Base-by-base conservation (phyloP, 2,329 filamentous ascomycete species). In the Trichophaea hybrida region DNA sequence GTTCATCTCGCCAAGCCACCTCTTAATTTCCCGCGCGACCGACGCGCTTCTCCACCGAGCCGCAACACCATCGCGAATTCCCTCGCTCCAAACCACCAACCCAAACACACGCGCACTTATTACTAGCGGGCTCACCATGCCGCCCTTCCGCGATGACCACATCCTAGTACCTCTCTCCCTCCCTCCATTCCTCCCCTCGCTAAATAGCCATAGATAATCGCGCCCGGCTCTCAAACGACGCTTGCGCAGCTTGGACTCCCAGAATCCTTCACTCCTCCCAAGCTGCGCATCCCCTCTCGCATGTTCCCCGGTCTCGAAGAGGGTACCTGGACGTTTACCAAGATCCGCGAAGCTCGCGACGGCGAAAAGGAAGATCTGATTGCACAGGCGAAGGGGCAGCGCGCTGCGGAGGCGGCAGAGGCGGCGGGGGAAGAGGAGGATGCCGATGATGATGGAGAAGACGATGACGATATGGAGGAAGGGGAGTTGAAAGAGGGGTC, bases 201-300 rank as follows among this genome's bases (percentile, higher is more conserved):
- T 61, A 33, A 15, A 53, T 2, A 17, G 34, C 50, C 32, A 38
- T 62, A 77, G 75, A 76, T 90, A 71, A 83, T 90, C 74, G 85
- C 84, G 72, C 85, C 86, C 37, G 90, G 90, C 70, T 95, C 89
- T 72, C 84, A 86, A 74, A 91, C 84, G 65, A 95, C 89, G 61
- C 82, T 94, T 75, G 90, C 89, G 66, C 89, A 95, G 78, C 80
- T 95, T 44, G 90, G 90, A 55, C 85, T 93, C 68, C 84, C 83
- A 68, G 90, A 96, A 75, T 83, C 81, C n/a, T 84, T 97, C 72
- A 94, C 90, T 38, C 90, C 89, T 48, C 88, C 93, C n/a, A 80
- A 83, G 63, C 81, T 87, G 72, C 86, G 89, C 67, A 80, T 97
- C 66, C 83, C 86, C 35, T 96, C 91, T 73, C 85, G 93, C 75